Evolutionary conservation across 2,329 filamentous ascomycete genomes (phyloP).

Genomic region (Colletotrichum sp.): DNA sequence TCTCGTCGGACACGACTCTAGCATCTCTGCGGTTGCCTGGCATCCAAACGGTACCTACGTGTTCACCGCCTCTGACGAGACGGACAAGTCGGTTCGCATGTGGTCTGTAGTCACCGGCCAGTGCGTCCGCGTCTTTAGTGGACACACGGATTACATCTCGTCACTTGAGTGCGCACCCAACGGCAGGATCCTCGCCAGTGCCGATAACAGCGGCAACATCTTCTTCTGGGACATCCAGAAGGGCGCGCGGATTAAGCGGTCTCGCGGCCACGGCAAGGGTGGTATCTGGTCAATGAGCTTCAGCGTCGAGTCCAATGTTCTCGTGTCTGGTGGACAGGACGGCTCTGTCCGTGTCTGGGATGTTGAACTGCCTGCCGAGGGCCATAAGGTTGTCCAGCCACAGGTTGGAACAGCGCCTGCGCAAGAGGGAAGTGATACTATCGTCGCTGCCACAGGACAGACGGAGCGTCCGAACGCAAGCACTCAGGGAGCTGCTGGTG

Average conservation of each 20-base stretch:
- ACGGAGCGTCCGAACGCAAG: conserved; percentile 29
- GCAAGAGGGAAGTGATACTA: conserved; percentile 33
- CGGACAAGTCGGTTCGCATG: conserved; percentile 92
- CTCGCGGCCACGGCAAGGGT: conserved; percentile 90
- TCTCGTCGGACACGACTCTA: conserved; percentile 90
- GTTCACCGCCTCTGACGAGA: conserved; percentile 87
- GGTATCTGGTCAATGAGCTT: conserved; percentile 94
- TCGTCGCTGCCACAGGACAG: conserved; percentile 30
- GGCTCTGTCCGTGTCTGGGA: conserved; percentile 96
- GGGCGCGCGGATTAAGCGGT: conserved; percentile 86
- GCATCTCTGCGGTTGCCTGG: conserved; percentile 91
- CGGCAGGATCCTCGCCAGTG: conserved; percentile 89
- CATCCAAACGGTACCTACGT: conserved; percentile 94
- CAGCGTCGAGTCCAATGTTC: conserved; percentile 88
- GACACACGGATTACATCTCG: conserved; percentile 87
- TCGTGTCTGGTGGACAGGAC: conserved; percentile 90
- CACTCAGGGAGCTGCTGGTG: conserved; percentile 28
- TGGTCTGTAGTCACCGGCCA: conserved; percentile 91
- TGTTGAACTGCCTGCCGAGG: conserved; percentile 73
- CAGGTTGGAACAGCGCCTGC: conserved; percentile 12
- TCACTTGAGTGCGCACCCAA: conserved; percentile 85
- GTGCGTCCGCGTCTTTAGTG: conserved; percentile 89
- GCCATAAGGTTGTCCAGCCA: conserved; percentile 55
- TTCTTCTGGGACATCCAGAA: conserved; percentile 94
- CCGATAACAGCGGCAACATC: conserved; percentile 87